Evolutionary conservation across 2,329 filamentous ascomycete genomes (phyloP), one percentile per base, ranked within the genome.

Genomic region (Fusarium protoensiforme): DNA sequence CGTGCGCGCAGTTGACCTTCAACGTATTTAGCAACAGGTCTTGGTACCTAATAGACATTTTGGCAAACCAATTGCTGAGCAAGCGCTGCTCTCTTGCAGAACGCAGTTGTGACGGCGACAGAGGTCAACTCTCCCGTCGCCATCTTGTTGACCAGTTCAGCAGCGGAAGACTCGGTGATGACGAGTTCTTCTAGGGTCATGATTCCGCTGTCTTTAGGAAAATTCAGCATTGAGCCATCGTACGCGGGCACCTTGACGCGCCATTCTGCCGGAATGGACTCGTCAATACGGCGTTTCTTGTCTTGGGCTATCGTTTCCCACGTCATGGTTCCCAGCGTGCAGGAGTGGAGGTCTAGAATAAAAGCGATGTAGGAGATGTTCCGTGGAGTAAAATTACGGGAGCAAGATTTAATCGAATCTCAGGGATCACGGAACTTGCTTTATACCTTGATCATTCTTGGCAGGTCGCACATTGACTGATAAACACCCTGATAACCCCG

Each of bases 131-230:
- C 77, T 3, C 81, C 79, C 1, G 63, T 10, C 5, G 69, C 61
- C 24, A 87, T 81, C 14, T 81, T 79, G 2, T 64, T 61, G 7
- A 85, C 70, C 7, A 87, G 75, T 2, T 78, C 80, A 3, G 79
- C 75, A 1, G 84, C 79, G 69, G 86, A 87, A 0, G 83, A 75
- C 71, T 90, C 88, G 0, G 89, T 91, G 57, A 91, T 89, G 0
- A 81, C 78, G 22, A 91, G 77, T 69, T 92, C 89, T 7, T 83
- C 77, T 0, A 78, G n/a, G 2, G 78, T 85, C 27, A 91, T 80
- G 7, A 91, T 77, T 0, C 88, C 87, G 73, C 87, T 66, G 13
- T 70, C 54, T 22, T 38, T 59, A 13, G 71, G 64, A 10, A 60
- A 56, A 4, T 48, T 27, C n/a, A 72, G 61, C 33, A 61, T 58